These are phyloP conservation scores for Dothiorella sarmentorum DNA, from an alignment of 2,329 filamentous ascomycete species.

Conservation along the genomic window DNA sequence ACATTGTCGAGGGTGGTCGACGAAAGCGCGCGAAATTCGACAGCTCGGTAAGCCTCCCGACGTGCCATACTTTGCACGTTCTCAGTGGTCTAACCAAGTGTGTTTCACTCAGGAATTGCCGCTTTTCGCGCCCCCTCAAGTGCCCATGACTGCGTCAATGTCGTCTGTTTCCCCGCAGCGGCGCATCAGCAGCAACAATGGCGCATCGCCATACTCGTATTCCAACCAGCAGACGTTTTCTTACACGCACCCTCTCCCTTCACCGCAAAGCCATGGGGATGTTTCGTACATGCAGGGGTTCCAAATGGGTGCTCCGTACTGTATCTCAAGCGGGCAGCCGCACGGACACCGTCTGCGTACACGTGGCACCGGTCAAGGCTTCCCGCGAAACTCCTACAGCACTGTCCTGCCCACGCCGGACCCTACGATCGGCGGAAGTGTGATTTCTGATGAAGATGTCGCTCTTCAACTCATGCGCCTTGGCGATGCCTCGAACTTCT, in stretches of 20 bases:
- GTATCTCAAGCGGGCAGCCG: conserved; percentile 30
- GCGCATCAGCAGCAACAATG: conserved; percentile 69
- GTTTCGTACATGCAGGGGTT: conserved; percentile 33
- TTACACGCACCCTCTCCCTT: conserved; percentile 74
- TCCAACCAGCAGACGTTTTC: conserved; percentile 76
- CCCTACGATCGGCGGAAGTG: conserved; percentile 86
- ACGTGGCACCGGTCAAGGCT: conserved; percentile 37
- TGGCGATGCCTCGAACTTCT: conserved; percentile 89
- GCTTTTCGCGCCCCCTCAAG: conserved; percentile 74
- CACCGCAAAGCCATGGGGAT: conserved; percentile 69
- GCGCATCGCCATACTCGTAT: conserved; percentile 69
- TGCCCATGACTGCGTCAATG: conserved; percentile 91
- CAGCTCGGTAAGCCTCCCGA: conserved; percentile 75
- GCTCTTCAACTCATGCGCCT: conserved; percentile 95
- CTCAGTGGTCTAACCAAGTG: conserved; percentile 15
- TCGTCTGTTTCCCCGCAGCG: conserved; percentile 93
- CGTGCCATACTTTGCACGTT: conserved; percentile 18
- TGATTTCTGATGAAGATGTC: conserved; percentile 97
- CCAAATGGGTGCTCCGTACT: conserved; percentile 34
- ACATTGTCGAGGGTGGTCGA: conserved; percentile 94
- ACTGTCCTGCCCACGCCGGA: conserved; percentile 75
- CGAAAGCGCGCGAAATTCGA: conserved; percentile 93
- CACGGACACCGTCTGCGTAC: conserved; percentile 35
- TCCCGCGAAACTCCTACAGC: conserved; percentile 42
- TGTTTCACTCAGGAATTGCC: conserved; percentile 72